Conservation (phyloP, 2,329 filamentous ascomycete species). For the Alternaria panax region DNA sequence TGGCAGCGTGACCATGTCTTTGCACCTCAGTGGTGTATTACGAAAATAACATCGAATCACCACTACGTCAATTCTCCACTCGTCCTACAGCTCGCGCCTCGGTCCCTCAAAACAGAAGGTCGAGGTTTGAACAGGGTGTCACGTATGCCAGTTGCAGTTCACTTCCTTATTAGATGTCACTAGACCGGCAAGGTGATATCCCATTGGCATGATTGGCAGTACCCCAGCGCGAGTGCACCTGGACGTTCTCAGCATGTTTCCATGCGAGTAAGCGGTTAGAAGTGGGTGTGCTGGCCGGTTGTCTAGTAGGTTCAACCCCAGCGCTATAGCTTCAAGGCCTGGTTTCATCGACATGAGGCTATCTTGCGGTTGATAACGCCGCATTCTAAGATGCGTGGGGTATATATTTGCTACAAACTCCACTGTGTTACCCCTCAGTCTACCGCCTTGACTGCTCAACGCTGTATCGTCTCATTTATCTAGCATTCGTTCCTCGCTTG, state of each 20-base stretch:
- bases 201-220: constrained; percentile 10
- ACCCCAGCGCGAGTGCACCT: constrained; percentile 6
- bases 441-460: not conserved
- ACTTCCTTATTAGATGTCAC: constrained; percentile 17
- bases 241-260: constrained; percentile 20
- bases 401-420: constrained; percentile 14
- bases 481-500: not conserved
- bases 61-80: constrained; percentile 15
- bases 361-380: constrained; percentile 6
- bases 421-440: not conserved
- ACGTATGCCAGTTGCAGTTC: constrained; percentile 18
- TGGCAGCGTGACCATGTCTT: constrained; percentile 12
- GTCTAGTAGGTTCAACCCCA: constrained; percentile 25
- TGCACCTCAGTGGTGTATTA: constrained; percentile 15
- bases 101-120: constrained; percentile 30
- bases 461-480: not conserved
- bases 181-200: constrained; percentile 5
- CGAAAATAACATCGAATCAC: constrained; percentile 13
- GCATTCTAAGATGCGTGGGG: not conserved
- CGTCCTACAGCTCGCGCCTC: constrained; percentile 9
- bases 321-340: constrained; percentile 8
- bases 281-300: constrained; percentile 26
- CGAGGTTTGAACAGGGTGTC: constrained; percentile 9
- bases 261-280: constrained; percentile 11
- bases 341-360: constrained; percentile 4